Percentiles rank a stretch among this genome's conserved stretches.
Conservation (phyloP, 2,329 filamentous ascomycete genomes). For the Albophoma yamanashiensis region DNA sequence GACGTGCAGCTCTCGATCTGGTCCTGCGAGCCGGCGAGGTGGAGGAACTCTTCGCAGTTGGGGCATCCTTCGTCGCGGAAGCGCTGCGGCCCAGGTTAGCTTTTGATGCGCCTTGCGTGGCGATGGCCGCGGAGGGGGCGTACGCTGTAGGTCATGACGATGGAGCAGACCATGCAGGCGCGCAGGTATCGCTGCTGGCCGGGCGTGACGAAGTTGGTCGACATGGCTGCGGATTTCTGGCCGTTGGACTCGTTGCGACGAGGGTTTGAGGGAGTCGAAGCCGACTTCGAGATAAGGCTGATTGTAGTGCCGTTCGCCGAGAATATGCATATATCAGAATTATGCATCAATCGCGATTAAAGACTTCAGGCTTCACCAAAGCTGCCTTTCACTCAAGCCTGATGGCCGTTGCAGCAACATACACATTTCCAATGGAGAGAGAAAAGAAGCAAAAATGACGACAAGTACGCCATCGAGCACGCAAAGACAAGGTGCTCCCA, state of each 20-base stretch:
- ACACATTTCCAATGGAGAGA: not conserved
- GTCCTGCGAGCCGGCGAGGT: conserved; percentile 68
- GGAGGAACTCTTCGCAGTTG: conserved; percentile 90
- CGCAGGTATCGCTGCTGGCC: conserved; percentile 77
- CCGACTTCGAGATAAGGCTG: not conserved
- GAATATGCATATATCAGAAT: not conserved
- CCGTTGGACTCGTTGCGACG: not conserved
- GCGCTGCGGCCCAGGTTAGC: conserved; percentile 38
- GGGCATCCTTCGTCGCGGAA: conserved; percentile 85
- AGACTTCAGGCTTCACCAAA: not conserved
- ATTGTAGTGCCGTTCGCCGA: no score
- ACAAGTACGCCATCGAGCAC: conserved; percentile 5
- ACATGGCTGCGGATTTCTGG: not conserved
- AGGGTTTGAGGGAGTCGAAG: not conserved
- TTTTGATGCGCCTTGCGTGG: not conserved
- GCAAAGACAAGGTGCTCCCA: conserved; percentile 12
- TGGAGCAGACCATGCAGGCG: conserved; percentile 97
- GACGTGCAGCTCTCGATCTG: conserved; percentile 88
- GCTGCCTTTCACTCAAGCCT: not conserved
- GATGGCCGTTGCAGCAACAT: not conserved
- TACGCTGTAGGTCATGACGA: conserved; percentile 75
- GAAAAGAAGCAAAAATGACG: not conserved
- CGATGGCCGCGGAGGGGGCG: conserved; percentile 16
- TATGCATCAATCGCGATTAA: not conserved
- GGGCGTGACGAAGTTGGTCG: conserved; percentile 54